Base-by-base conservation (phyloP, 495 filamentous ascomycete species). In the Talaromyces wortmannii region DNA sequence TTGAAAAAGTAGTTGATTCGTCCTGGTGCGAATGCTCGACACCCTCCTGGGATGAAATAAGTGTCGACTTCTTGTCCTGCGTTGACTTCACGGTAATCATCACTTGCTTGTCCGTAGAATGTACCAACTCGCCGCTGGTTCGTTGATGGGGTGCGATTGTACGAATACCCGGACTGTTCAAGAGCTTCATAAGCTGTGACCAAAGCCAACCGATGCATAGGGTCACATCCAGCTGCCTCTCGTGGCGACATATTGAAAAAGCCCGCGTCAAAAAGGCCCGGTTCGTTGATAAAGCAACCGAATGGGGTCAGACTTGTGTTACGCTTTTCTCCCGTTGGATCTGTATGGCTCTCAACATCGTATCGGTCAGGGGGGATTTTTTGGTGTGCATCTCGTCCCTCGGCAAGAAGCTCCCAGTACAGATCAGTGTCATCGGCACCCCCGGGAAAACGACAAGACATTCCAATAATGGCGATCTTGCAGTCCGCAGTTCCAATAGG, bases 101-200 rank as follows among this genome's bases (percentile, higher is more conserved):
- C 87, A 11, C 82, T 85, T 0, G 87, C 86, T 63, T 90, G 84
- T 15, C 89, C 89, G 62, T 88, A 89, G 59, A 88, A 92, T 13
- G 84, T 88, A 7, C 86, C 89, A 45, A 92, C 83, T 1, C 89
- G 81, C 56, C 87, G 85, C 15, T 90, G 76, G 57, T 86, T 83
- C 0, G 90, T 92, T 0, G 90, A 90, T 0, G 88, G 89, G 0
- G 91, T 94, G 55, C 87, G 78, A 64, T 95, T 89, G 0, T 89
- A 86, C 31, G 94, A 87, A 78, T 17, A 62, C 0, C 90, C 90
- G 23, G 86, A 82, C 78, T 84, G 83, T 61, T 95, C 87, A 8
- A 92, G 74, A 0, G 90, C 90, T 61, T 90, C 87, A 55, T 91
- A 91, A 0, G 84, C 82, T 3, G 84, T 88, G 10, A 82, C 78